Conservation (phyloP, 257 asterid genomes). For the Solanum piurae region DNA sequence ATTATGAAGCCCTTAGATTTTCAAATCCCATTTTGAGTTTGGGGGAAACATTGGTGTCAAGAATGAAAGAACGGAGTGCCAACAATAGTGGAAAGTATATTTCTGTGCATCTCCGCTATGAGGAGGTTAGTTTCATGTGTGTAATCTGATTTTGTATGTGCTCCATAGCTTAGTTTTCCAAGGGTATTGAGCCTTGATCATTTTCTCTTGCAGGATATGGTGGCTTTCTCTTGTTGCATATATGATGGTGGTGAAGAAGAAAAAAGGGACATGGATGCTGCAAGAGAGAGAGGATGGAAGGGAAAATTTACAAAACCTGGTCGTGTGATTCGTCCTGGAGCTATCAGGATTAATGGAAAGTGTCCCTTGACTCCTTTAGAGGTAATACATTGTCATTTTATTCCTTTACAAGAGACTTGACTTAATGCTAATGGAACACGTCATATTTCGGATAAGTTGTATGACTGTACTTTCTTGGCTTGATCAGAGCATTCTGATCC, state of each 20-base stretch:
- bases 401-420: not conserved
- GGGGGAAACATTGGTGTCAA: constrained; percentile 63
- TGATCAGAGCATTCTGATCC: not conserved
- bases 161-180: not conserved
- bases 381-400: constrained; percentile 32
- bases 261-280: constrained; percentile 92
- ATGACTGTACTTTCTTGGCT: not conserved
- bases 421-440: not conserved
- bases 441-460: not conserved
- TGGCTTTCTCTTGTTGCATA: constrained; percentile 95
- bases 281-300: constrained; percentile 97
- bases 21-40: constrained; percentile 56
- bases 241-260: constrained; percentile 88
- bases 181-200: not conserved
- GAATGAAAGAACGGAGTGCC: constrained; percentile 83
- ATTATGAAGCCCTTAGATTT: constrained; percentile 86
- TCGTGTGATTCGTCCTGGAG: constrained; percentile 81
- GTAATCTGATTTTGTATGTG: not conserved
- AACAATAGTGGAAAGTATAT: constrained; percentile 82
- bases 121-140: constrained; percentile 66
- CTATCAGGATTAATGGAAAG: constrained; percentile 78
- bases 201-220: constrained; percentile 77
- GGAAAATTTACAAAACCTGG: constrained; percentile 96
- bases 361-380: constrained; percentile 95
- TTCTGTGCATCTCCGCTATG: constrained; percentile 98